These are phyloP conservation scores for Penicillium manginii DNA, from an alignment of 495 filamentous ascomycete species.

Conservation along the genomic window DNA sequence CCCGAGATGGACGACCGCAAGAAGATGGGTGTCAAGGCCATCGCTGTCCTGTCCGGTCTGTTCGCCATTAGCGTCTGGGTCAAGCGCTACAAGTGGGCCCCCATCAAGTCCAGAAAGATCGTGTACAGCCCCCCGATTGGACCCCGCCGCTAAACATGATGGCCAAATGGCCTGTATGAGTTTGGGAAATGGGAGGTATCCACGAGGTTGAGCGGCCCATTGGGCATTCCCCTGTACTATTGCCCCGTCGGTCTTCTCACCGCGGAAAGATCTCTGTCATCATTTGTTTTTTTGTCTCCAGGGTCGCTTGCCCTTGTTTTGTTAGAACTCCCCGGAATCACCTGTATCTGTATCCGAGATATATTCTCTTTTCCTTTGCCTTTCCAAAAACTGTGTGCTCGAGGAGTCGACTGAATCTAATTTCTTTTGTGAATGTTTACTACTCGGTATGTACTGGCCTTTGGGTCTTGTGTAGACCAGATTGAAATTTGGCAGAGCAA, in stretches of 20 bases:
- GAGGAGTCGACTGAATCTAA: constrained; percentile 42
- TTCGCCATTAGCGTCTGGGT: constrained; percentile 93
- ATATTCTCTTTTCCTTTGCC: constrained; percentile 43
- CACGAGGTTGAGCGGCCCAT: constrained; percentile 32
- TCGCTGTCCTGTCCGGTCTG: constrained; percentile 76
- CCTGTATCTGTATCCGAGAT: constrained; percentile 58
- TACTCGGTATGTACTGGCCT: not conserved
- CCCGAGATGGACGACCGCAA: constrained; percentile 99
- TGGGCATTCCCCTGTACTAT: constrained; percentile 36
- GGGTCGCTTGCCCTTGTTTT: constrained; percentile 44
- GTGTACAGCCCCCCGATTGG: constrained; percentile 75
- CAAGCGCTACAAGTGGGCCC: constrained; percentile 98
- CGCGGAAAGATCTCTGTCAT: constrained; percentile 29
- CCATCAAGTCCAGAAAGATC: constrained; percentile 93
- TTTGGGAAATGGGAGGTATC: constrained; percentile 38
- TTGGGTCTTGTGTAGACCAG: too few species aligned
- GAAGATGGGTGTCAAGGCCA: constrained; percentile 97
- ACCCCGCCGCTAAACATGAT: constrained; percentile 45
- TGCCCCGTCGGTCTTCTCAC: constrained; percentile 31
- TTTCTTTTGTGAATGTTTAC: constrained; percentile 46
- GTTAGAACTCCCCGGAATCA: constrained; percentile 50
- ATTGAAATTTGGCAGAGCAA: too few species aligned
- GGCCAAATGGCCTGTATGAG: constrained; percentile 37
- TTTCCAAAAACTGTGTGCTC: constrained; percentile 49
- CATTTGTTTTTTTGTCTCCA: constrained; percentile 37